Conservation (phyloP, 139 green algal species). For the Volvox reticuliferus region DNA sequence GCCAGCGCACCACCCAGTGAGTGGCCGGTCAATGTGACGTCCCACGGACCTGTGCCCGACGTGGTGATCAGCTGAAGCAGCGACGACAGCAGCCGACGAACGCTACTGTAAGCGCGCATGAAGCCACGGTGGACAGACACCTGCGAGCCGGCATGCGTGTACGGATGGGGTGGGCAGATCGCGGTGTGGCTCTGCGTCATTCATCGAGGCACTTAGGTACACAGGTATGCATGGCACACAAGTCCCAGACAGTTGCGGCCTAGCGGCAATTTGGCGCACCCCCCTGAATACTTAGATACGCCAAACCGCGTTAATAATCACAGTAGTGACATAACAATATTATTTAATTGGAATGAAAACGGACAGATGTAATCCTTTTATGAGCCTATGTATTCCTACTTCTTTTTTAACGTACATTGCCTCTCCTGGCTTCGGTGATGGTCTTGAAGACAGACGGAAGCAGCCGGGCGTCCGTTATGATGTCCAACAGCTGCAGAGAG, state of each 20-base stretch:
- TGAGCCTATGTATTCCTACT: no score
- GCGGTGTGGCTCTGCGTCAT: no score
- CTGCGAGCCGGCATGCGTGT: constrained; percentile 34
- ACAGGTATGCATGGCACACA: no score
- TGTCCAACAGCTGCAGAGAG: constrained; percentile 82
- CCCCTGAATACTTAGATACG: no score
- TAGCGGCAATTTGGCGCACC: no score
- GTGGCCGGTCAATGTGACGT: constrained; percentile 79
- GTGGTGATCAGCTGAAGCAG: constrained; percentile 65
- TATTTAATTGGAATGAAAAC: no score
- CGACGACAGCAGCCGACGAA: constrained; percentile 46
- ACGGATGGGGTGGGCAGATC: no score
- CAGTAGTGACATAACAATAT: no score
- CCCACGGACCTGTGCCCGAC: constrained; percentile 46
- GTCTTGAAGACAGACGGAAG: constrained; percentile 63
- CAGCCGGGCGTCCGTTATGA: constrained; percentile 74
- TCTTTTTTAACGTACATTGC: background rate
- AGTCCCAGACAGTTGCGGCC: no score
- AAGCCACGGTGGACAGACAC: constrained; percentile 71
- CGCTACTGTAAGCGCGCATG: constrained; percentile 66
- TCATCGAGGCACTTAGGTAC: no score
- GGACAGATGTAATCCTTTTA: no score
- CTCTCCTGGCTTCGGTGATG: background rate
- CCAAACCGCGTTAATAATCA: no score
- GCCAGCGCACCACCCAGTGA: constrained; percentile 87